Evolutionary conservation across 1,284 basidiomycete genomes (phyloP), one percentile per base, ranked within the genome.

Genomic region (Malassezia furfur): DNA sequence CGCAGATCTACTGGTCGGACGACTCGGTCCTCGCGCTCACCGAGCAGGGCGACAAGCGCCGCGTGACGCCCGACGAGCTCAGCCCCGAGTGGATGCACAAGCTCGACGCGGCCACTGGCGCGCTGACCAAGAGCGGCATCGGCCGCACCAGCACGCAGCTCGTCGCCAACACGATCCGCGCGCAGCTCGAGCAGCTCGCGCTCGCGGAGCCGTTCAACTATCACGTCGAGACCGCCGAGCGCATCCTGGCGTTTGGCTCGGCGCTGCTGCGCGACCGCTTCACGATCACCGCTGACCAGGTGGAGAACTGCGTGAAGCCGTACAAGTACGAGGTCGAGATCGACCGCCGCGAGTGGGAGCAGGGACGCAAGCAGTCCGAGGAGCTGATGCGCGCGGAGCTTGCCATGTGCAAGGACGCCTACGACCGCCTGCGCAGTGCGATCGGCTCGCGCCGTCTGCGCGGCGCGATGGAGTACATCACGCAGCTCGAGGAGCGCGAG

Each of bases 291-390:
- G 86, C 89, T 1, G 94, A 99, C 74, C 93, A 98, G 77, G 94
- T 99, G 8, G 94, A 99, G 80, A 99, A 98, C 77, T 94, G 89
- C 76, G 94, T 99, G 80, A 99, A 98, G 78, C 94, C 94, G 31
- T 96, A 85, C 82, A 96, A 98, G 79, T 96, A 96, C 75, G 89
- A 91, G 68, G 82, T 91, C 15, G 80, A 81, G 61, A 76, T 81
- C 5, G 88, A 94, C 62, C 81, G 82, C 11, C 79, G 84, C 38
- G 91, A 96, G 74, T 99, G 94, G 94, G 88, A 90, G 66, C 71
- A 79, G 3, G 93, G 93, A 0, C 79, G 91, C 34, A 79, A 80
- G 60, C 79, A 84, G 48, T 83, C 89, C 0, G 80, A 91, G 50
- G 81, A 82, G 45, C 78, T 91, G 63, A 86, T 94, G 65, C 84